Percentiles rank a stretch among this genome's conserved stretches.
Conservation (phyloP, 257 asterid genomes). For the Solanum bulbocastanum region DNA sequence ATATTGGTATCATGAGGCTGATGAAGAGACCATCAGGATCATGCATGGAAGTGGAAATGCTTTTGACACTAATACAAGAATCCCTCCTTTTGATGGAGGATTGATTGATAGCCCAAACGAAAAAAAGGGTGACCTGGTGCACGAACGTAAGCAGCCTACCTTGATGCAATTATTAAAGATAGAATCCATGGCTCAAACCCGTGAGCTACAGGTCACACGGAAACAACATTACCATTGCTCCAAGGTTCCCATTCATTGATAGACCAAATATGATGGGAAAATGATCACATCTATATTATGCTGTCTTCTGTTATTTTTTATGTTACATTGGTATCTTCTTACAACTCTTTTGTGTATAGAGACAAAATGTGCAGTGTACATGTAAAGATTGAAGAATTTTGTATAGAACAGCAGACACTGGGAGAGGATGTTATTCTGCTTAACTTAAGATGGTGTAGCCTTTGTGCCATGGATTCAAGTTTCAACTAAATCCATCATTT, state of each 20-base stretch:
- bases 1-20: not conserved
- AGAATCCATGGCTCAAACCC: not conserved
- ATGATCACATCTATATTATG: not conserved
- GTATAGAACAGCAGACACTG: not conserved
- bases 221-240: not conserved
- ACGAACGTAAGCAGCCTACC: not conserved
- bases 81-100: not conserved
- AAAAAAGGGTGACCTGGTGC: not conserved
- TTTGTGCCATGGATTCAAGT: not conserved
- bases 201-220: not conserved
- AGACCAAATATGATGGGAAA: not conserved
- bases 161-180: not conserved
- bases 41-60: constrained; percentile 3
- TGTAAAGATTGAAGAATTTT: not conserved
- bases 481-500: not conserved
- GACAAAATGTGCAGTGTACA: not conserved
- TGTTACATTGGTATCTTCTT: not conserved
- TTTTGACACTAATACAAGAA: not conserved
- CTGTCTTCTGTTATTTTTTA: not conserved
- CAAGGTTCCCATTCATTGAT: not conserved
- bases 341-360: not conserved
- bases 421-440: not conserved
- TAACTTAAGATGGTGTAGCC: not conserved
- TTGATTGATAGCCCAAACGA: not conserved
- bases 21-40: not conserved